phyloP scores from a whole-genome alignment of 345 rosid genomes.

The Eucalyptus camaldulensis region DNA sequence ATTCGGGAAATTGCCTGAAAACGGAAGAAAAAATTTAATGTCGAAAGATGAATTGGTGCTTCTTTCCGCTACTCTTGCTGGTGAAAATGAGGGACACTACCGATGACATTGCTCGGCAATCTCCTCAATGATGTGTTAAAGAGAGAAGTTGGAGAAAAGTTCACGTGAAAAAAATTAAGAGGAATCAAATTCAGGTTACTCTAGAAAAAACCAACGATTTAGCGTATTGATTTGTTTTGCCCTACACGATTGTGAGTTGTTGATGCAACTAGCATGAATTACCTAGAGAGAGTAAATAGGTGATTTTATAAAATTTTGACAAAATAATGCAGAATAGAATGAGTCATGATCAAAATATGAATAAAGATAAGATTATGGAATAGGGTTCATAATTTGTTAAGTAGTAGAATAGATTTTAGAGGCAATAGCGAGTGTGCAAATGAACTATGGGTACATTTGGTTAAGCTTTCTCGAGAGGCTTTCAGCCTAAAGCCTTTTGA shows the following conservation, averaged over 20 bases:
- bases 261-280: no score
- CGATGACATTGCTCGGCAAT: constrained; percentile 76
- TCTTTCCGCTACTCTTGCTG: not conserved
- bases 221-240: not conserved
- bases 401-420: no score
- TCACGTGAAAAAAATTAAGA: constrained; percentile 62
- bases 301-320: no score
- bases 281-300: no score
- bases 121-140: constrained; percentile 71
- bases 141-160: constrained; percentile 45
- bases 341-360: no score
- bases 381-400: no score
- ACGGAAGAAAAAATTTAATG: not conserved
- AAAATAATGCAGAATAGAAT: no score
- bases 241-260: not conserved
- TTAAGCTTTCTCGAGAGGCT: rapidly evolving
- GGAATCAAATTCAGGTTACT: constrained; percentile 49
- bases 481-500: no score
- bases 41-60: not conserved
- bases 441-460: rapidly evolving
- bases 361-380: no score
- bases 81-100: constrained; percentile 68
- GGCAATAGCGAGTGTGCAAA: no score
- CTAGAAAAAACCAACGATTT: not conserved
- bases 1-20: not conserved